These are phyloP conservation scores for Scheffersomyces parashehatae DNA, from an alignment of 1,139 yeast genomes.

Conservation along the genomic window DNA sequence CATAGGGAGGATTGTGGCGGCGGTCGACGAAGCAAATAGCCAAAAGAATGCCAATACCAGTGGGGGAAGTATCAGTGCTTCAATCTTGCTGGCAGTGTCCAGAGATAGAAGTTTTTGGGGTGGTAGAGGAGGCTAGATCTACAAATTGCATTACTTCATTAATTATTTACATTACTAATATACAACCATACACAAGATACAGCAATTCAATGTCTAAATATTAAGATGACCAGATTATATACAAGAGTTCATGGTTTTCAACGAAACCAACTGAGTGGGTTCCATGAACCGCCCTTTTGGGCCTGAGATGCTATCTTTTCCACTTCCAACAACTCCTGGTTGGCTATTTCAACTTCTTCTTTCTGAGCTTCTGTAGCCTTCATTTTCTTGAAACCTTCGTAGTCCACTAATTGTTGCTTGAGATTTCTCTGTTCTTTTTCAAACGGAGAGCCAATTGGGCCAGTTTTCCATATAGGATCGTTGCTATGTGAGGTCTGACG, in stretches of 20 bases:
- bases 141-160: not conserved
- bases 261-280: constrained; percentile 12
- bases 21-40: constrained; percentile 63
- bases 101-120: constrained; percentile 51
- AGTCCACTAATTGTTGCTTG: constrained; percentile 39
- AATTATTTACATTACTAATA: constrained; percentile 1
- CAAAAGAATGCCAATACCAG: constrained; percentile 30
- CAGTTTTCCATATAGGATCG: constrained; percentile 83
- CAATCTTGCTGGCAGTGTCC: constrained; percentile 44
- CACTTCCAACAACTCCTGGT: constrained; percentile 44
- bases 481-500: constrained; percentile 60
- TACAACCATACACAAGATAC: not conserved
- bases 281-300: constrained; percentile 36
- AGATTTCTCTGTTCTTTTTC: constrained; percentile 33
- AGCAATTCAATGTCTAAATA: not conserved
- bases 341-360: constrained; percentile 46
- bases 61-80: constrained; percentile 21
- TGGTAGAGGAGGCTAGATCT: constrained; percentile 9
- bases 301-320: constrained; percentile 32
- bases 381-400: constrained; percentile 50
- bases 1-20: constrained; percentile 77
- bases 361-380: constrained; percentile 47
- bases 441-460: constrained; percentile 66
- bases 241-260: constrained; percentile 2
- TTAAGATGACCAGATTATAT: not conserved